Conservation (phyloP, 768 basidiomycete species). For the Xerocomus potaroensis region DNA sequence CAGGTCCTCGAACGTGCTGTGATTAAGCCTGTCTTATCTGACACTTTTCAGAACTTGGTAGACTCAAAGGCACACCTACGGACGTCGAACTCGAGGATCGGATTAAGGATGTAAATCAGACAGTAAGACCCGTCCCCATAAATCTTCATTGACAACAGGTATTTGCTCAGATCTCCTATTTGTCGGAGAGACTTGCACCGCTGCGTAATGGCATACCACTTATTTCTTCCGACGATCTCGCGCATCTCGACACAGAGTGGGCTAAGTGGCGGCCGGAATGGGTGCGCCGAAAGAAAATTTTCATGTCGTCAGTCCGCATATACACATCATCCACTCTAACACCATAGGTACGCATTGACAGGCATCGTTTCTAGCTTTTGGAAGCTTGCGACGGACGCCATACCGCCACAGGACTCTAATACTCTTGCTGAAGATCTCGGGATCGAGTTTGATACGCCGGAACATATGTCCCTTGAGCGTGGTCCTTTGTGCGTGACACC, state of each 20-base stretch:
- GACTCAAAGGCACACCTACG: slow-evolving; percentile 62
- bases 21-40: not conserved
- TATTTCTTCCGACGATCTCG: slow-evolving; percentile 68
- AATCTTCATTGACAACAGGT: slow-evolving; percentile 4
- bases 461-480: slow-evolving; percentile 63
- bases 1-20: slow-evolving; percentile 16
- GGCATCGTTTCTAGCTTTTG: slow-evolving; percentile 55
- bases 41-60: slow-evolving; percentile 53
- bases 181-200: slow-evolving; percentile 51
- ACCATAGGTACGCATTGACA: slow-evolving; percentile 1
- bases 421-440: slow-evolving; percentile 76
- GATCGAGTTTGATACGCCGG: slow-evolving; percentile 70
- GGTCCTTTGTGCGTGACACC: slow-evolving; percentile 49
- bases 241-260: slow-evolving; percentile 70
- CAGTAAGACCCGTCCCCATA: slow-evolving; percentile 40
- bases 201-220: slow-evolving; percentile 60
- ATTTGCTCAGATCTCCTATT: slow-evolving; percentile 43
- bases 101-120: slow-evolving; percentile 44
- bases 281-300: slow-evolving; percentile 70
- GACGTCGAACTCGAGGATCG: slow-evolving; percentile 59
- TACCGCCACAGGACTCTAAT: slow-evolving; percentile 60
- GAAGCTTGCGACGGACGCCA: slow-evolving; percentile 62
- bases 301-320: slow-evolving; percentile 33
- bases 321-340: not conserved
- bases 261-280: slow-evolving; percentile 76